These are phyloP conservation scores for Vitis hybrid DNA, from an alignment of 177 flowering plant species.

Conservation along the genomic window DNA sequence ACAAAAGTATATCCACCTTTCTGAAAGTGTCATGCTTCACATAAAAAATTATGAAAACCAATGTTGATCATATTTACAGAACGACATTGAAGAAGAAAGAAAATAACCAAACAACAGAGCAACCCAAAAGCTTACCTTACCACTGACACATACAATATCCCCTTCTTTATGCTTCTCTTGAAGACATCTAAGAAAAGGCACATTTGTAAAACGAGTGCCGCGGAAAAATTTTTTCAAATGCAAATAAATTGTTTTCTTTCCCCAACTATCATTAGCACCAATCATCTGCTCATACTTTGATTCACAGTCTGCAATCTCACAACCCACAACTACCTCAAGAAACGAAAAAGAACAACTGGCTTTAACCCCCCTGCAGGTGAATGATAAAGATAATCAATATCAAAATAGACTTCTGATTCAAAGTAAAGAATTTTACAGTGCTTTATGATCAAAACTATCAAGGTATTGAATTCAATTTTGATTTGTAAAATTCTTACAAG, in stretches of 20 bases:
- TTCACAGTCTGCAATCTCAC: conserved; percentile 49
- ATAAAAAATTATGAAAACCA: not conserved
- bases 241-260: conserved; percentile 54
- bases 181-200: conserved; percentile 58
- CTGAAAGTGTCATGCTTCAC: not conserved
- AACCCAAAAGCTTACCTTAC: conserved; percentile 61
- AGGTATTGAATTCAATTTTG: no score
- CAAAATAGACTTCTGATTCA: not conserved
- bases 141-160: conserved; percentile 85
- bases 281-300: conserved; percentile 23
- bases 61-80: no score
- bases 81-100: not conserved
- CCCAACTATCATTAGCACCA: conserved; percentile 23
- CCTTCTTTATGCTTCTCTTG: conserved; percentile 72
- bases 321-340: conserved; percentile 78
- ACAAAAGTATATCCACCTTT: not conserved
- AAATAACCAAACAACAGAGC: not conserved
- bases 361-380: conserved; percentile 64
- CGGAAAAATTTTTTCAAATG: conserved; percentile 86
- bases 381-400: conserved; percentile 5
- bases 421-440: not conserved
- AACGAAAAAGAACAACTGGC: conserved; percentile 68
- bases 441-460: not conserved
- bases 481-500: no score
- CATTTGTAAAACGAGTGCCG: conserved; percentile 75